phyloP scores from a whole-genome alignment of 306 rosid species.

The Corylus americana region DNA sequence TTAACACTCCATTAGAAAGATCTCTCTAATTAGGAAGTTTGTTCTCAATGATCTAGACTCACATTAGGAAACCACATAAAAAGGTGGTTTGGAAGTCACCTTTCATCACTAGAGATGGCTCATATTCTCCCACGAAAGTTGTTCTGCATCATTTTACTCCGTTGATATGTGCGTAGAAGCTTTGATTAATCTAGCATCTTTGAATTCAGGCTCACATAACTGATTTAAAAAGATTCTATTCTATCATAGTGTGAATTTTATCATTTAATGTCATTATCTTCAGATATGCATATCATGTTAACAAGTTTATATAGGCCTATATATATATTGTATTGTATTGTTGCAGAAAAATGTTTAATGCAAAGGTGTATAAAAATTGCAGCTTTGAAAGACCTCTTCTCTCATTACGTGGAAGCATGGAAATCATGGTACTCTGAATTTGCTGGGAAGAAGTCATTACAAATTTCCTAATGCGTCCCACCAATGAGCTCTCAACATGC shows the following conservation, averaged over 20 bases:
- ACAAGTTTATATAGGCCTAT: background rate
- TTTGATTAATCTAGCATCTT: background rate
- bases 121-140: background rate
- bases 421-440: conserved; percentile 81
- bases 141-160: background rate
- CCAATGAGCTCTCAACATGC: conserved; percentile 7
- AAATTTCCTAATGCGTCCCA: conserved; percentile 37
- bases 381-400: conserved; percentile 80
- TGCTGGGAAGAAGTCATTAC: conserved; percentile 54
- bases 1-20: background rate
- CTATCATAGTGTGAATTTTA: background rate
- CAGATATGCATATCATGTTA: background rate
- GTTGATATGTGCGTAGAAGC: background rate
- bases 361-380: conserved; percentile 24
- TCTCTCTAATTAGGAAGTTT: background rate
- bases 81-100: background rate
- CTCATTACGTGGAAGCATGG: conserved; percentile 94
- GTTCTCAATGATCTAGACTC: conserved; percentile 1
- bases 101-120: background rate
- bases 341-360: conserved; percentile 8
- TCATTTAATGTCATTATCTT: background rate
- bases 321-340: background rate
- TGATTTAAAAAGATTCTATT: background rate
- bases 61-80: background rate
- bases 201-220: background rate